phyloP scores from a whole-genome alignment of 164 flowering plant species.

The Santalum album region DNA sequence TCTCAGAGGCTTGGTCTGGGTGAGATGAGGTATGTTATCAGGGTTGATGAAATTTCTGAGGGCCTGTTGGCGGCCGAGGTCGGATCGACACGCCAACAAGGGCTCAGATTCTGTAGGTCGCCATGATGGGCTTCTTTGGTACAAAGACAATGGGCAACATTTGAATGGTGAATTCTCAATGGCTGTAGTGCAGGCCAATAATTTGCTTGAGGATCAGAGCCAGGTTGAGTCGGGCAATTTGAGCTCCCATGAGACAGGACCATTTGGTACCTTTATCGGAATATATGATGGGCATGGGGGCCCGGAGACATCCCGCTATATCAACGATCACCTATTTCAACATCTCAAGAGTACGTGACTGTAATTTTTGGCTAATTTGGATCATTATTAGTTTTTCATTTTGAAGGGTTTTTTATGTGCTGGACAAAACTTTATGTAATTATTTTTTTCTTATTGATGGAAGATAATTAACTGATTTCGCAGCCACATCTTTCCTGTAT shows the following conservation, averaged over 20 bases:
- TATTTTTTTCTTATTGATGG: too few relatives aligned
- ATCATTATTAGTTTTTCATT: background rate
- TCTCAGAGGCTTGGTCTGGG: conserved; percentile 19
- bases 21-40: conserved; percentile 66
- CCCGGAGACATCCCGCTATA: conserved; percentile 47
- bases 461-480: too few relatives aligned
- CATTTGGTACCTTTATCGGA: conserved; percentile 49
- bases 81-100: conserved; percentile 14
- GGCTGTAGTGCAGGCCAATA: conserved; percentile 59
- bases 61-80: conserved; percentile 39
- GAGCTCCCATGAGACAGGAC: conserved; percentile 42
- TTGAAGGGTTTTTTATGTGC: background rate
- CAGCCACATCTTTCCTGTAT: too few relatives aligned
- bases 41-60: conserved; percentile 36
- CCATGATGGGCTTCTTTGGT: conserved; percentile 55
- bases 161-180: conserved; percentile 45
- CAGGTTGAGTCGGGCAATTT: conserved; percentile 51
- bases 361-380: too few relatives aligned
- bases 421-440: too few relatives aligned
- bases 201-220: conserved; percentile 57
- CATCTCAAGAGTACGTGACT: conserved; percentile 35
- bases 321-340: conserved; percentile 39
- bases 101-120: conserved; percentile 38
- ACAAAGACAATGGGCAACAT: conserved; percentile 48
- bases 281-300: conserved; percentile 65